These are phyloP conservation scores for Sporopachydermia lactativora DNA, from an alignment of 805 yeast genomes.

Conservation along the genomic window DNA sequence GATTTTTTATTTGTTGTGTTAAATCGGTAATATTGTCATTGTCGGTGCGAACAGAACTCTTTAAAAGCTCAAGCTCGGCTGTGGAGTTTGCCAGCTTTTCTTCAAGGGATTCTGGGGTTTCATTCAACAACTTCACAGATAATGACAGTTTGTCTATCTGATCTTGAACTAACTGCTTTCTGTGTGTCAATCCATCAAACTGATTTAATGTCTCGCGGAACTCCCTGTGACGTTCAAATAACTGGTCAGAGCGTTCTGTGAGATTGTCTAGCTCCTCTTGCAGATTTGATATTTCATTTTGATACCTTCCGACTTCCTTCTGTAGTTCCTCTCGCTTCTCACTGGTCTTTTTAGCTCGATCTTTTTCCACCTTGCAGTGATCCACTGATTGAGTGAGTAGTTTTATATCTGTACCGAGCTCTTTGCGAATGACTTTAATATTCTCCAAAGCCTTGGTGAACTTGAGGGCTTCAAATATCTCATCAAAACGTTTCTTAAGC, in stretches of 20 bases:
- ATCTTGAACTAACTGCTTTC: slow-evolving; percentile 28
- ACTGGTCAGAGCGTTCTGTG: slow-evolving; percentile 41
- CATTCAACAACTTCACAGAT: slow-evolving; percentile 32
- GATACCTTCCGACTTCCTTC: slow-evolving; percentile 28
- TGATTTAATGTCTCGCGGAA: slow-evolving; percentile 60
- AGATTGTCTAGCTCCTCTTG: slow-evolving; percentile 35
- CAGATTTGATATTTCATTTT: slow-evolving; percentile 33
- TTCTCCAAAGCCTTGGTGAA: slow-evolving; percentile 83
- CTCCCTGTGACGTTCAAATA: slow-evolving; percentile 69
- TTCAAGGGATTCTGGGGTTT: slow-evolving; percentile 27
- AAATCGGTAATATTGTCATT: slow-evolving; percentile 13
- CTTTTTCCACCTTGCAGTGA: slow-evolving; percentile 60
- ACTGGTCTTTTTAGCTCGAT: slow-evolving; percentile 48
- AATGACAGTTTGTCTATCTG: slow-evolving; percentile 38
- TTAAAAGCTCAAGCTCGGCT: slow-evolving; percentile 16
- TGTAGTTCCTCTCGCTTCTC: slow-evolving; percentile 31
- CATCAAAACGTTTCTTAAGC: slow-evolving; percentile 87
- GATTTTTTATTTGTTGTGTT: slow-evolving; percentile 14
- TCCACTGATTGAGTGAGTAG: slow-evolving; percentile 66
- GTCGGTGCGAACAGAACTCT: slow-evolving; percentile 15
- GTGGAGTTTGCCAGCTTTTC: slow-evolving; percentile 29
- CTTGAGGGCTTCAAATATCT: slow-evolving; percentile 88
- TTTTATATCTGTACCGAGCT: slow-evolving; percentile 60
- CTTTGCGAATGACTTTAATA: slow-evolving; percentile 63
- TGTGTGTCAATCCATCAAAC: slow-evolving; percentile 40